Conservation (phyloP, 75 land plant genomes). For the Sequoiadendron giganteum region DNA sequence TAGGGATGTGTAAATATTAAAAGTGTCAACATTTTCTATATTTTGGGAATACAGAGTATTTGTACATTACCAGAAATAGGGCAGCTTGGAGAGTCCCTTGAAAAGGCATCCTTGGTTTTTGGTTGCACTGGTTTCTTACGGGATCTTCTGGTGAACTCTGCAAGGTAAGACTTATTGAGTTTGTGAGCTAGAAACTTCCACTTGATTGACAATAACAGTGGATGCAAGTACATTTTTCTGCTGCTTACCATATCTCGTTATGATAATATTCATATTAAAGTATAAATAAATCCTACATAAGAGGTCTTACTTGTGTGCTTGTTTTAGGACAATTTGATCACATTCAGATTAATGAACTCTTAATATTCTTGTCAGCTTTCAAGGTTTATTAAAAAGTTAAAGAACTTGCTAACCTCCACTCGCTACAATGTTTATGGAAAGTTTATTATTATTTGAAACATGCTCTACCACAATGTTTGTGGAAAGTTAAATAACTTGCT, state of each 20-base stretch:
- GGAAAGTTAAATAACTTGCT: too few species aligned
- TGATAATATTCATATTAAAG: neutral
- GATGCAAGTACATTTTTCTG: neutral
- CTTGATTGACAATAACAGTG: neutral
- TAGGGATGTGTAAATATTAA: too few species aligned
- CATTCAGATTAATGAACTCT: neutral
- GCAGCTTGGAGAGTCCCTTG: neutral
- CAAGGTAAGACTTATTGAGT: neutral
- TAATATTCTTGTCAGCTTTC: constrained; percentile 1
- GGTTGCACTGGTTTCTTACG: constrained; percentile 7
- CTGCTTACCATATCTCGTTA: neutral
- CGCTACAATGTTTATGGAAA: neutral
- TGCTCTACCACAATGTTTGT: too few species aligned
- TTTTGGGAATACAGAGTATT: too few species aligned
- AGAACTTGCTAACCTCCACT: constrained; percentile 4
- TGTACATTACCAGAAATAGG: neutral
- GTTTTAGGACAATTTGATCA: neutral
- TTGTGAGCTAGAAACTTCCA: neutral
- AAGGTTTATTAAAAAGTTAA: neutral
- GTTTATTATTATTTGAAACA: neutral
- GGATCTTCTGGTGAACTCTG: constrained; percentile 10
- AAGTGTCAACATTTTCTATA: too few species aligned
- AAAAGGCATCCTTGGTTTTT: constrained; percentile 7
- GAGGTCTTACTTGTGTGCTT: neutral
- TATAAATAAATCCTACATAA: neutral